Evolutionary conservation across 306 rosid species (phyloP).

Genomic region (Quercus gilva): DNA sequence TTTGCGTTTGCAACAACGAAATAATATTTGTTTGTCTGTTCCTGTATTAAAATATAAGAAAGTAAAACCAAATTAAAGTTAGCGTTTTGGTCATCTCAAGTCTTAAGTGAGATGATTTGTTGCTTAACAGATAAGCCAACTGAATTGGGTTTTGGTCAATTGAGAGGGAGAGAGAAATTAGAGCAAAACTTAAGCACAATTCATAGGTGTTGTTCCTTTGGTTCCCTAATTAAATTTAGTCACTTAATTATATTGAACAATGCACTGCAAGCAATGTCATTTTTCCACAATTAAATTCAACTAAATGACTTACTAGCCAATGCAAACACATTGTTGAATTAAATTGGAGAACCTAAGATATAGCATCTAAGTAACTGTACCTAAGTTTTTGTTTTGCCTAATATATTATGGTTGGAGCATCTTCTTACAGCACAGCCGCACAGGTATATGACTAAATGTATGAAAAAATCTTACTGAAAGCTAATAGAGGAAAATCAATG

Average conservation of each 20-base stretch:
- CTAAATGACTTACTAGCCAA: no score
- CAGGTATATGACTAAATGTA: not conserved
- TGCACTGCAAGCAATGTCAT: no score
- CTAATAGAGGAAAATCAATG: not conserved
- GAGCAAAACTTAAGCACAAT: not conserved
- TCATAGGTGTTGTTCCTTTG: no score
- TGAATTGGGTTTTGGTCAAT: not conserved
- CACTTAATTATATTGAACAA: no score
- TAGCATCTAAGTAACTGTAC: not conserved
- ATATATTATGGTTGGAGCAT: not conserved
- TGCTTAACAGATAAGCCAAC: not conserved
- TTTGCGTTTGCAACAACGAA: conserved; percentile 93
- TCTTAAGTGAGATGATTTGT: not conserved
- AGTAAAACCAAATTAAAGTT: conserved; percentile 9
- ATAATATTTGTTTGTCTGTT: conserved; percentile 54
- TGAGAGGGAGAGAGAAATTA: not conserved
- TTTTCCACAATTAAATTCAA: no score
- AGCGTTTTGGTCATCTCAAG: not conserved
- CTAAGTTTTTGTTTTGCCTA: not conserved
- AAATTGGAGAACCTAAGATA: not conserved
- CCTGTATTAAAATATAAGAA: conserved; percentile 28
- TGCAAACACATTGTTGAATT: no score
- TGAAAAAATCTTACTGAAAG: not conserved
- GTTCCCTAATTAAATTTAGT: no score
- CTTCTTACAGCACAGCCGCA: not conserved